phyloP scores from a whole-genome alignment of 2,329 filamentous ascomycete genomes.

The Thelonectria blattea region DNA sequence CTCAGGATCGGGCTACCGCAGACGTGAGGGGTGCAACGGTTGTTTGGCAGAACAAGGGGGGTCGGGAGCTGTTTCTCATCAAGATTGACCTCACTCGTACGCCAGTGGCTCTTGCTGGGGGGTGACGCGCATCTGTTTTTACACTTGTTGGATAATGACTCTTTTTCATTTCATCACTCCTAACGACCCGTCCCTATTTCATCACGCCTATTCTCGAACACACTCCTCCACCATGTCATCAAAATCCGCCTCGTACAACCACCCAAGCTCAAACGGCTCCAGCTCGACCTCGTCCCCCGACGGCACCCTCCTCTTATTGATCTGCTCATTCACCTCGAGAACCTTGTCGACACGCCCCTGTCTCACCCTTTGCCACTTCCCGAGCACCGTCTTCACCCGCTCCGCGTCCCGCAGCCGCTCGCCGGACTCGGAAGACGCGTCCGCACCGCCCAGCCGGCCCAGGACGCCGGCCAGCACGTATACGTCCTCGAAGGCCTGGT shows the following conservation, averaged over 20 bases:
- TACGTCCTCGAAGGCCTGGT: conserved; percentile 58
- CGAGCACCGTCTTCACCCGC: not conserved
- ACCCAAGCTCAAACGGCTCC: conserved; percentile 45
- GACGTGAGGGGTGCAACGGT: not conserved
- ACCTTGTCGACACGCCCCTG: conserved; percentile 55
- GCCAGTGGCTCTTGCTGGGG: too few species aligned
- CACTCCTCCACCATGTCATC: conserved; percentile 42
- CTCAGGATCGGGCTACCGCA: not conserved
- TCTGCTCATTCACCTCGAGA: conserved; percentile 53
- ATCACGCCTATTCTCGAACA: not conserved
- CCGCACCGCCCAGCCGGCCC: conserved; percentile 15
- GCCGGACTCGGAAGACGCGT: not conserved
- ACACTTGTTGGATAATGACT: not conserved
- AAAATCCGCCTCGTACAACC: conserved; percentile 51
- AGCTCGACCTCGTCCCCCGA: conserved; percentile 34
- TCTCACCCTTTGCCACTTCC: conserved; percentile 54
- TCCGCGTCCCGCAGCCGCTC: conserved; percentile 38
- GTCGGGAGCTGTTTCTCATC: not conserved
- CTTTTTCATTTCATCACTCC: too few species aligned
- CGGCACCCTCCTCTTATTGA: conserved; percentile 55
- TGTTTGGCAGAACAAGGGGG: not conserved
- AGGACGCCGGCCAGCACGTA: conserved; percentile 51
- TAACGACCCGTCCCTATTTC: too few species aligned
- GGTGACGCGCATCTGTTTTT: not conserved
- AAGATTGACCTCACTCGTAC: not conserved